Evolutionary conservation across 1,284 basidiomycete genomes (phyloP), one percentile per base, ranked within the genome.

Genomic region (Porogramme epimiltina): DNA sequence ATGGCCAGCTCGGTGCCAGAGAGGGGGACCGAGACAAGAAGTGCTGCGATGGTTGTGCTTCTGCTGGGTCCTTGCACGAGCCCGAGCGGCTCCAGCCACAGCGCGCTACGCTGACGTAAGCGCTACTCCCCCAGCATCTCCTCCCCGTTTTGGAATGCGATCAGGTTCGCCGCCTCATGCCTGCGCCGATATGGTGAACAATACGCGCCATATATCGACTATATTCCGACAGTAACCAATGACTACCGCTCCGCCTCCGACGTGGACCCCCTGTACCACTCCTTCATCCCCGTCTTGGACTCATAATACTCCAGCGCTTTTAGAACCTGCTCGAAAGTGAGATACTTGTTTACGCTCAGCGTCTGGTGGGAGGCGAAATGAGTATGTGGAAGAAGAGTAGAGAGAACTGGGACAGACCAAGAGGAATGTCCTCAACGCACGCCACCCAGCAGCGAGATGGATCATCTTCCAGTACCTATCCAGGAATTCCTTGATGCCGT

Each of bases 361-460:
- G 61, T 60, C 66, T 66, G 9, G 4, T 13, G 16, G n/a, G n/a
- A n/a, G n/a, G 24, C 16, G 3, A 16, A 24, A 16, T 42, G 24
- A 43, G n/a, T 8, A 24, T 34, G 22, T 28, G 16, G n/a, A n/a
- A 13, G 5, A n/a, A n/a, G 13, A 37, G n/a, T 6, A 5, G 34
- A 37, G 8, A 31, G 6, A 8, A 6, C 34, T 3, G 22, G 20
- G 15, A 62, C 78, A 61, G 56, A 86, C 86, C 58, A 88, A 56
- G 3, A 89, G 63, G 74, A 78, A 87, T 41, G 76, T 75, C 38
- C 85, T 71, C 53, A 90, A 62, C 0, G 85, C 84, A 31, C 75
- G 70, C 76, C 84, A 81, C 3, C 88, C 87, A 36, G 86, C 87
- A 4, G 85, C 85, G 34, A 70, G 70, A 57, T 82, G 80, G 25